Evolutionary conservation across 163 green algal species (phyloP), one percentile per base, ranked within the genome.

Genomic region (Prototheca wickerhamii): DNA sequence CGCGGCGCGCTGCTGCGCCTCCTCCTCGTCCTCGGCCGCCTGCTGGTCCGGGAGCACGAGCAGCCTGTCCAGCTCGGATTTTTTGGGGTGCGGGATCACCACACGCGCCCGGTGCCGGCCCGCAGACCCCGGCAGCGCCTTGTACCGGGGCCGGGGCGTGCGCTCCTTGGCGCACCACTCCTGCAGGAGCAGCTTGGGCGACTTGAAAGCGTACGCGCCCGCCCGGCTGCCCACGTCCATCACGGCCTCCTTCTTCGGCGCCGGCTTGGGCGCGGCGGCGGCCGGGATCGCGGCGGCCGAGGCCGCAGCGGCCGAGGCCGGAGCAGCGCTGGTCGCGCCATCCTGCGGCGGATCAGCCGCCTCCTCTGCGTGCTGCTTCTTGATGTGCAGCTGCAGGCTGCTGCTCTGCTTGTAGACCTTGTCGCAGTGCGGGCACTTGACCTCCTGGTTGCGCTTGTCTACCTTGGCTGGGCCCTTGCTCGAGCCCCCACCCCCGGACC

Each of bases 391-490:
- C 50, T 88, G 82, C 12, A 92, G 77, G 2, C 84, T 63, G 18
- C 67, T 76, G 40, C 59, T 81, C 74, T 96, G 87, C 65, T 93
- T 90, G 76, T 94, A 96, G 4, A 88, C 68, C 26, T 87, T 77
- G 55, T 93, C 83, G 60, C 90, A 97, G 73, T 94, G 84, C 0
- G 89, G 89, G 72, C 90, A 97, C 23, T 83, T 73, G 21, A 82
- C 55, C 71, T 95, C 85, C 65, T 91, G 79, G 40, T 79, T 79
- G 10, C 89, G 82, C 69, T 97, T 97, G 67, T 97, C 90, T 0
- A 95, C 46, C 0, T 88, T 60, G 0, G 81, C 65, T 3, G 90
- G 89, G 3, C 90, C 90, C 64, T 90, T 93, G 50, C 72, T 87
- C 31, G 84, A 81, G 15, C 88, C 87, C 18, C 86, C 84, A 40